Evolutionary conservation across 805 yeast genomes (phyloP), one percentile per base, ranked within the genome.

Genomic region (Lachancea thermotolerans): DNA sequence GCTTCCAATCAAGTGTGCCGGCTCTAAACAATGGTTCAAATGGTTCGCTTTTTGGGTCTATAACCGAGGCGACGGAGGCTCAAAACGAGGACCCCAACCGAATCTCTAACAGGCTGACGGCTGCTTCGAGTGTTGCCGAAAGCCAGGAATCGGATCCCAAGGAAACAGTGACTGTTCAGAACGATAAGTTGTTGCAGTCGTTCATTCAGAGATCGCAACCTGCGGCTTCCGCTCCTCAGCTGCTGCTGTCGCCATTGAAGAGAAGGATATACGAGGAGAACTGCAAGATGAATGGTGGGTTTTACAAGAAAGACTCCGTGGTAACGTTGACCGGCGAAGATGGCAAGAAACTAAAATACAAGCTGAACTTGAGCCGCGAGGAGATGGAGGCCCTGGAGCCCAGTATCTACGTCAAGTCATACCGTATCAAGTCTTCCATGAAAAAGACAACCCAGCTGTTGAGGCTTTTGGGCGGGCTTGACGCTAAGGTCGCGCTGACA

Each of bases 341-440:
- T 25, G 52, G 54, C 10, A 62, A 65, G 15, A 81, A 79, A 30
- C 68, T 70, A 44, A 51, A 59, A 33, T 84, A 78, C 65, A 74
- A 72, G 51, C 68, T 91, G 50, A 67, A 71, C 30, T 72, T 91
- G 42, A 69, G 78, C 3, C 68, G 69, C 34, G 73, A 75, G 45
- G 95, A 89, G 63, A 78, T 87, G 45, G 84, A 82, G 44, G 77
- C 81, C 2, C 72, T 91, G 48, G 96, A 89, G 65, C 98, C 98
- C 18, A 80, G 93, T 10, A 77, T 91, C n/a, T 88, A 80, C 66
- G 66, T 85, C 46, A 76, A 83, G 62, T 84, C 95, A 10, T 82
- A 74, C 71, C 77, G 98, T 65, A 74, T 90, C 55, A 87, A 87
- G 64, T 77, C 90, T n/a, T 82, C 95, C 5, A 77, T 83, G 71